phyloP scores from a whole-genome alignment of 2,329 filamentous ascomycete species.

The Colletotrichum lindemuthianum region DNA sequence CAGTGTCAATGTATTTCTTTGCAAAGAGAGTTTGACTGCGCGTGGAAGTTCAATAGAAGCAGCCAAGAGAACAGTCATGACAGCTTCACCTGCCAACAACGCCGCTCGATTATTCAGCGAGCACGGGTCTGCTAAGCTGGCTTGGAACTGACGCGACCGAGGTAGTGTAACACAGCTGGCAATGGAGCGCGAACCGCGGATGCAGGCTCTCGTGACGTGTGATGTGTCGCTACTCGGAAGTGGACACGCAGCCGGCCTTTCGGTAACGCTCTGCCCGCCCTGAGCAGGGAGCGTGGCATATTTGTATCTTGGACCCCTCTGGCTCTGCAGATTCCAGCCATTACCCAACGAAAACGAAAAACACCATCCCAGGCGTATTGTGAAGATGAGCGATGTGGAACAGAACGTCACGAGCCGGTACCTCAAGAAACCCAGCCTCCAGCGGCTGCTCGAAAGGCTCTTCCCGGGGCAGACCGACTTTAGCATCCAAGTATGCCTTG shows the following conservation, averaged over 20 bases:
- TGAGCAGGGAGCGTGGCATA: neutral
- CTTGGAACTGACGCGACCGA: too few relatives aligned
- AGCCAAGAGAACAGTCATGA: too few relatives aligned
- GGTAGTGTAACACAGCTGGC: neutral
- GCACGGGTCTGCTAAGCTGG: too few relatives aligned
- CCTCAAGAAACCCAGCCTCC: conserved; percentile 41
- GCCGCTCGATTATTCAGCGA: too few relatives aligned
- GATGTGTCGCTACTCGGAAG: too few relatives aligned
- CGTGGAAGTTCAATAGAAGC: too few relatives aligned
- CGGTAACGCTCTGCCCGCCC: neutral
- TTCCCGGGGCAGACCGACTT: conserved; percentile 43
- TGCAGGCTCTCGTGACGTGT: neutral
- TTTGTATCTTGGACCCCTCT: neutral
- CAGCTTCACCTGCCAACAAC: too few relatives aligned
- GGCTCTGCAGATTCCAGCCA: too few relatives aligned
- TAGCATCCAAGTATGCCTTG: conserved; percentile 40
- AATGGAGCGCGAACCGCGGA: conserved; percentile 6
- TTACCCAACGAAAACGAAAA: neutral
- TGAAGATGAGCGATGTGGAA: conserved; percentile 3
- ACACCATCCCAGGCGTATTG: neutral
- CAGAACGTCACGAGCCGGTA: conserved; percentile 42
- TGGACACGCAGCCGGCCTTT: neutral
- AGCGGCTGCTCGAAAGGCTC: conserved; percentile 40
- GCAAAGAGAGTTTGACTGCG: too few relatives aligned
- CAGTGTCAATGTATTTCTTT: too few relatives aligned